Base-by-base conservation (phyloP, 1,139 yeast genomes). In the Taphrina pruni region DNA sequence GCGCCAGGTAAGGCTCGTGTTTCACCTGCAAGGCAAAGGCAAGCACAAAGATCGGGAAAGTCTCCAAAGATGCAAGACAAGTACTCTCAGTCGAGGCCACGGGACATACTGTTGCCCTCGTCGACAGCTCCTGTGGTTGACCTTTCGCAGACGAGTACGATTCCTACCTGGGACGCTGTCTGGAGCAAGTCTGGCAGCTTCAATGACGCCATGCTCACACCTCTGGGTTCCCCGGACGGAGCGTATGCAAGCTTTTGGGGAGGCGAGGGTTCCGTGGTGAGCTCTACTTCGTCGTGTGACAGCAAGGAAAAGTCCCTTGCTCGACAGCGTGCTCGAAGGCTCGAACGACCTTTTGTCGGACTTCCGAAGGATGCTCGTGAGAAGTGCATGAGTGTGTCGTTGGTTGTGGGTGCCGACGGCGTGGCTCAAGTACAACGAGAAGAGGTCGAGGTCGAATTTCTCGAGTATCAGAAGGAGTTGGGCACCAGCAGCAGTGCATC, bases 321-420 rank as follows among this genome's bases (percentile, higher is more conserved):
- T 9, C 60, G 36, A 2, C 32, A 20, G 6, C 60, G 60, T 11
- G 26, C 26, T 17, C 20, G 36, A 26, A 38, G 39, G 17, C 48
- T 56, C 14, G 60, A 56, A 35, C 26, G 60, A 17, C 60, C 60
- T 12, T 41, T 56, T 17, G 48, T 56, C 32, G 60, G 60, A 26
- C 21, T 36, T 9, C 60, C 60, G 17, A 38, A 26, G 50, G 60
- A 56, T n/a, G 26, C 45, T 21, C 51, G 43, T 9, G 54, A 43
- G 54, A 21, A 48, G 14, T 58, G 62, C 32, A 58, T 58, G 62
- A 58, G 62, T 21, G 55, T 64, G 7, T 64, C 67, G 8, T 55
- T 64, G 54, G 56, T 64, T 20, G 61, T 64, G 20, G 61, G 56
- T 38, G 17, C 56, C 4, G 61, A 64, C n/a, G 67, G 67, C 12